Base-by-base conservation (phyloP, 2,329 filamentous ascomycete genomes). In the Fusarium illudens region DNA sequence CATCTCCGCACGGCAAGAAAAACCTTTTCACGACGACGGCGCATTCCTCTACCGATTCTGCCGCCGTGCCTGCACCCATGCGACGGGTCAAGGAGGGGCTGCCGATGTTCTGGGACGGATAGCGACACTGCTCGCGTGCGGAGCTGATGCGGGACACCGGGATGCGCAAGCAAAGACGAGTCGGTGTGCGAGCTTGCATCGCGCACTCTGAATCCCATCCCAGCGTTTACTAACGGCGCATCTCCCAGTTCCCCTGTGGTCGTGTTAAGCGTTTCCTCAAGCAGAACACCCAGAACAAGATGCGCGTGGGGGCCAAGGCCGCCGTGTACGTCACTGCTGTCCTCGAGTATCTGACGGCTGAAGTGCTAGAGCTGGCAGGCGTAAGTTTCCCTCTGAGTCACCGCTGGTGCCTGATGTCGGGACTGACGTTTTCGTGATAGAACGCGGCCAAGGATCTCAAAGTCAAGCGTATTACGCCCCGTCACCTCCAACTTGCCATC, bases 181-280 rank as follows among this genome's bases (percentile, higher is more conserved):
- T 56, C 19, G 42, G 50, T 29, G 33, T 64, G 54, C 58, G 54
- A 51, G 27, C 22, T 34, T 44, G 50, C 65, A 64, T 57, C 57
- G 49, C 58, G 60, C 60, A 42, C 46, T 58, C 9, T 32, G 57
- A 20, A 3, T 39, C 46, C 30, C 34, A 29, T 49, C 29, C 9
- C n/a, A 25, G 29, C 33, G 34, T 9, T 54, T 53, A 63, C 76
- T 78, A 57, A 78, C 63, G 29, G 44, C 44, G 33, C 15, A 48
- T 58, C 58, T 63, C 71, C 62, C 79, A 99, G 96, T 99, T 99
- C 81, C 96, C 96, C 66, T 99, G 96, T 81, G 96, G 96, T 84
- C 96, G 96, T 91, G 96, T 99, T 83, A 99, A 99, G 92, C 94
- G 96, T 85, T 98, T 98, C 86, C 87, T 99, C 79, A 97, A 98